Conservation (phyloP, 257 asterid genomes). For the Solanum ossicruentum region DNA sequence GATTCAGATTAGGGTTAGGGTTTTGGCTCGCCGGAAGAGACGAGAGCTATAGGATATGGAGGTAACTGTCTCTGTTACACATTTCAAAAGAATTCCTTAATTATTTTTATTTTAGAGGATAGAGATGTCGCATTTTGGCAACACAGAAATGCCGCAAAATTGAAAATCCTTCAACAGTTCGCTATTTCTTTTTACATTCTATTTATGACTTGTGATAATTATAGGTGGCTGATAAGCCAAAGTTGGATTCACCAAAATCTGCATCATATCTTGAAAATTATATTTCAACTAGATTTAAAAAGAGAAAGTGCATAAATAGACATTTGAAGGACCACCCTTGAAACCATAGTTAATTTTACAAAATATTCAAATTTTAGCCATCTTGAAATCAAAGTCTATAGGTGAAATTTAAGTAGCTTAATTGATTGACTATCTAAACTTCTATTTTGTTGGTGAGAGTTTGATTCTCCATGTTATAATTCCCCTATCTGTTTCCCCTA, state of each 20-base stretch:
- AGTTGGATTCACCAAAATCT: neutral
- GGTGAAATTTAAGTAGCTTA: neutral
- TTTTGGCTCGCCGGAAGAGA: neutral
- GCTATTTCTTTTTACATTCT: neutral
- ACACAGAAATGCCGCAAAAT: neutral
- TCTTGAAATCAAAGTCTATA: neutral
- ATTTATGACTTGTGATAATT: neutral
- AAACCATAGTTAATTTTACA: neutral
- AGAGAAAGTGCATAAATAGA: neutral
- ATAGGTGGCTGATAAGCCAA: neutral
- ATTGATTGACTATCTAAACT: no score
- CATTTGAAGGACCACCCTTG: neutral
- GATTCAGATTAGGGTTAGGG: conserved; percentile 28
- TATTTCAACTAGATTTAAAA: neutral
- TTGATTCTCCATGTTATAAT: no score
- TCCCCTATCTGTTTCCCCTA: no score
- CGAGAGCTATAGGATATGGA: neutral
- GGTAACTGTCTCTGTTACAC: neutral
- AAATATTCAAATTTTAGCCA: neutral
- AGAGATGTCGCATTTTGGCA: neutral
- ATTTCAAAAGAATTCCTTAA: neutral
- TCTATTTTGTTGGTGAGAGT: no score
- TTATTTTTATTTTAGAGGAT: neutral
- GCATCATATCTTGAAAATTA: neutral
- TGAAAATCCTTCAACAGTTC: neutral